Evolutionary conservation across 2,329 filamentous ascomycete genomes (phyloP).

Genomic region (Trichoderma polysporum): DNA sequence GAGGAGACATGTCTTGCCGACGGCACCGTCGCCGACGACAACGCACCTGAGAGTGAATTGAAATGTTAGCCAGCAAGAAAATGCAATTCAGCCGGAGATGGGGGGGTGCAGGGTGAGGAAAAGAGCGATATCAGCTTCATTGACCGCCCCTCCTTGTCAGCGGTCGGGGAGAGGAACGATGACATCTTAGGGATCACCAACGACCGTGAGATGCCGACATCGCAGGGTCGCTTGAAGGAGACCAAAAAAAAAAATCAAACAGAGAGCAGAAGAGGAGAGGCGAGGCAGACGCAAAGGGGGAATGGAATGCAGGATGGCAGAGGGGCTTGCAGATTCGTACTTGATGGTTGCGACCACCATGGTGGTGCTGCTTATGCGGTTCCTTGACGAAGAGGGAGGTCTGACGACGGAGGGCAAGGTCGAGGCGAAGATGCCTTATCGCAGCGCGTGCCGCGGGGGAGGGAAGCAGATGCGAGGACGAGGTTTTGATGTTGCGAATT

Average conservation of each 20-base stretch:
- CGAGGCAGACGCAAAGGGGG: slow-evolving; percentile 8
- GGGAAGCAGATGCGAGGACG: slow-evolving; percentile 20
- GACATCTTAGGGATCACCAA: not conserved
- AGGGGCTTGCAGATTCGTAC: slow-evolving; percentile 42
- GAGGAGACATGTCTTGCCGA: slow-evolving; percentile 97
- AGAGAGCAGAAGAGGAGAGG: not conserved
- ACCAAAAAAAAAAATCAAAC: not conserved
- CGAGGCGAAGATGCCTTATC: slow-evolving; percentile 24
- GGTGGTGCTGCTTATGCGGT: slow-evolving; percentile 43
- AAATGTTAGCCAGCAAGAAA: slow-evolving; percentile 26
- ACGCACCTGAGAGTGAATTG: slow-evolving; percentile 69
- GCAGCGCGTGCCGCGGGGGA: slow-evolving; percentile 27
- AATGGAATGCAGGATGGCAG: slow-evolving; percentile 22
- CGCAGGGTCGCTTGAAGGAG: not conserved
- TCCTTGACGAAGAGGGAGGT: slow-evolving; percentile 39
- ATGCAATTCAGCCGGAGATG: not conserved
- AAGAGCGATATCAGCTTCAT: not conserved
- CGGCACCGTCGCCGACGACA: slow-evolving; percentile 97
- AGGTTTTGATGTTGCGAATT: slow-evolving; percentile 17
- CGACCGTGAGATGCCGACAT: not conserved
- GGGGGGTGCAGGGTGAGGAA: not conserved
- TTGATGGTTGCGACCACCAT: slow-evolving; percentile 66
- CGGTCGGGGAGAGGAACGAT: not conserved
- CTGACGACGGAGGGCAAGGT: slow-evolving; percentile 15
- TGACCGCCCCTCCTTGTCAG: slow-evolving; percentile 19